These are phyloP conservation scores for Paratrimastix pyriformis DNA, from an alignment of 78 protist species.

Conservation along the genomic window DNA sequence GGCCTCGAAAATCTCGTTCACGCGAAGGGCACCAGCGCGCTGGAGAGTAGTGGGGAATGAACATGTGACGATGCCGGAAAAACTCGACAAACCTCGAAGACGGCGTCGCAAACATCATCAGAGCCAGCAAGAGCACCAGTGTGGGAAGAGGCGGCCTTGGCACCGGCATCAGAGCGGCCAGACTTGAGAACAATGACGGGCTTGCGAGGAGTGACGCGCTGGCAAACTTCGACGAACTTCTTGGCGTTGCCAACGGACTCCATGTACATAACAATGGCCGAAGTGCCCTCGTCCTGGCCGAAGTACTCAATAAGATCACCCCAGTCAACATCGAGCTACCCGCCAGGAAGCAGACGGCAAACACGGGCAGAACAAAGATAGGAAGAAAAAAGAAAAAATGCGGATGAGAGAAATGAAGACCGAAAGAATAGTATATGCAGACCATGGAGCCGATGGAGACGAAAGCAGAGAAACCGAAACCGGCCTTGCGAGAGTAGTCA, in stretches of 20 bases:
- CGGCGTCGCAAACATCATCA: constrained; percentile 17
- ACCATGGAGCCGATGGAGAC: constrained; percentile 31
- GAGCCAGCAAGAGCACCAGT: constrained; percentile 39
- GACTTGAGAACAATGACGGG: constrained; percentile 36
- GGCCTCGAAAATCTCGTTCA: neutral
- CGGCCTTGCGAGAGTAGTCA: neutral
- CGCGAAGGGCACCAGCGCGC: neutral
- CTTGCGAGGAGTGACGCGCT: constrained; percentile 10
- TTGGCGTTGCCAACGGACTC: constrained; percentile 27
- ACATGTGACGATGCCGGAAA: too few species aligned
- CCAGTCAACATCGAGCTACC: constrained; percentile 27
- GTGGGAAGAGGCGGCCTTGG: constrained; percentile 28
- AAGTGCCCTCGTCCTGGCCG: constrained; percentile 12
- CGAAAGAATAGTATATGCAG: too few species aligned
- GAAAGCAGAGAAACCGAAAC: constrained; percentile 29
- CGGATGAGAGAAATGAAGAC: too few species aligned
- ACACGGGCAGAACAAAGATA: too few species aligned
- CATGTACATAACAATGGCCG: constrained; percentile 26
- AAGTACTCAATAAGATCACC: constrained; percentile 22
- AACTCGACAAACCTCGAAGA: too few species aligned
- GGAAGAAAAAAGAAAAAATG: too few species aligned
- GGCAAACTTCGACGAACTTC: constrained; percentile 21
- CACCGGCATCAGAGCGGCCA: constrained; percentile 29
- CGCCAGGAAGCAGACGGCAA: too few species aligned
- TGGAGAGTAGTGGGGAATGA: too few species aligned